phyloP scores from a whole-genome alignment of 2,329 filamentous ascomycete genomes.

The Apiospora hydei region DNA sequence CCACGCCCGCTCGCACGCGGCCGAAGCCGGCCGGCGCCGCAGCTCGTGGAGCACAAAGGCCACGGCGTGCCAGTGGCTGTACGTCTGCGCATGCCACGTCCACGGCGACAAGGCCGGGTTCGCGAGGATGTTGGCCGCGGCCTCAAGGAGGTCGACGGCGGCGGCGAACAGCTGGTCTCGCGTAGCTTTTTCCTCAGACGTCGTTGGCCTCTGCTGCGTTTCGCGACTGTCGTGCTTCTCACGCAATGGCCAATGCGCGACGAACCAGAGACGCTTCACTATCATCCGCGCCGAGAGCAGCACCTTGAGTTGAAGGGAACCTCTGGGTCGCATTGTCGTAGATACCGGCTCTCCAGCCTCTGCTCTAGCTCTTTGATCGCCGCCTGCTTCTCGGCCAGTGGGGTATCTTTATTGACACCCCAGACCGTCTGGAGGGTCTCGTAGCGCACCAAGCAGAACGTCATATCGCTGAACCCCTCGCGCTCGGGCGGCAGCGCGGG shows the following conservation, averaged over 20 bases:
- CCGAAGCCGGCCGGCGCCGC: constrained; percentile 25
- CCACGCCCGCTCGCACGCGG: constrained; percentile 30
- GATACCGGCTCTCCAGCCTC: neutral
- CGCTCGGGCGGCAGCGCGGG: neutral
- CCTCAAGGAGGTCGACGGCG: constrained; percentile 24
- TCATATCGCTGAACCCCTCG: neutral
- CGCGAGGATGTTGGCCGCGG: neutral
- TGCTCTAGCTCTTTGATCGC: neutral
- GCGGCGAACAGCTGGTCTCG: constrained; percentile 25
- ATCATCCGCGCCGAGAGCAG: constrained; percentile 23
- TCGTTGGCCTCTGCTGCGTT: neutral
- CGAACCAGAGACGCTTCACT: constrained; percentile 13
- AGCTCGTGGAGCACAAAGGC: constrained; percentile 31
- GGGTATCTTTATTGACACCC: neutral
- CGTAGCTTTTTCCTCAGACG: neutral
- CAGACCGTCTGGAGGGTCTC: neutral
- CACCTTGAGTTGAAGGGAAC: neutral
- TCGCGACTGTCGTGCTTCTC: neutral
- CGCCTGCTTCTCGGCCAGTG: neutral
- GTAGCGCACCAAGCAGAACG: constrained; percentile 12
- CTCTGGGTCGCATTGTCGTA: neutral
- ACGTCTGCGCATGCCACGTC: constrained; percentile 25
- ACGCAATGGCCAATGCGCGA: constrained; percentile 8
- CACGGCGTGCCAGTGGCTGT: constrained; percentile 29
- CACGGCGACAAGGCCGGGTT: constrained; percentile 14